Evolutionary conservation across 306 rosid genomes (phyloP).

Genomic region (Rosa multiflora): DNA sequence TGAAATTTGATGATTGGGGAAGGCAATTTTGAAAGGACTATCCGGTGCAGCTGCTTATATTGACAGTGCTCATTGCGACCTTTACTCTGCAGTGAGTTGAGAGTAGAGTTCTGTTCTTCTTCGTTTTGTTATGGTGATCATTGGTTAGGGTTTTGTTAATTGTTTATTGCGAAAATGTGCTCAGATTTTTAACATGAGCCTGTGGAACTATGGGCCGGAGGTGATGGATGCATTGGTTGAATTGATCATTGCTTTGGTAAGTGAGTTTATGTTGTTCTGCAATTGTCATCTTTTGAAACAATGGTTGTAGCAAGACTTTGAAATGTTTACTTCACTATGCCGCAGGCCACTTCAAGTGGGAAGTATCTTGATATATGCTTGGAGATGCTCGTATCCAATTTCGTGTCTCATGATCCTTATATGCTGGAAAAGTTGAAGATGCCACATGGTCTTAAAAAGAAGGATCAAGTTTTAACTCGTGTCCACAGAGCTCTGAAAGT

Average conservation of each 20-base stretch:
- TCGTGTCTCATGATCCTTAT: conserved; percentile 40
- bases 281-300: background rate
- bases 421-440: conserved; percentile 31
- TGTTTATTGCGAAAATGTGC: too few relatives aligned
- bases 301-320: too few relatives aligned
- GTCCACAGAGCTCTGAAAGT: conserved; percentile 46
- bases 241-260: conserved; percentile 65
- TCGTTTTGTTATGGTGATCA: too few relatives aligned
- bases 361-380: conserved; percentile 50
- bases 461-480: conserved; percentile 71
- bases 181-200: conserved; percentile 60
- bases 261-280: background rate
- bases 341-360: conserved; percentile 72
- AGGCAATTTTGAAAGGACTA: too few relatives aligned
- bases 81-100: too few relatives aligned
- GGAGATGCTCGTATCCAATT: conserved; percentile 61
- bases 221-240: conserved; percentile 80
- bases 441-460: conserved; percentile 43
- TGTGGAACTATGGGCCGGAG: conserved; percentile 69
- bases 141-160: too few relatives aligned
- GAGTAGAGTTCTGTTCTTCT: too few relatives aligned
- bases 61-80: too few relatives aligned
- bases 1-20: too few relatives aligned
- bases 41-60: too few relatives aligned
- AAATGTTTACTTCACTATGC: background rate